A percentile compares a stretch with the other conserved stretches of the same genome.
phyloP scores from a whole-genome alignment of 1,284 basidiomycete species.

The Melanopsichium pennsylvanicum region DNA sequence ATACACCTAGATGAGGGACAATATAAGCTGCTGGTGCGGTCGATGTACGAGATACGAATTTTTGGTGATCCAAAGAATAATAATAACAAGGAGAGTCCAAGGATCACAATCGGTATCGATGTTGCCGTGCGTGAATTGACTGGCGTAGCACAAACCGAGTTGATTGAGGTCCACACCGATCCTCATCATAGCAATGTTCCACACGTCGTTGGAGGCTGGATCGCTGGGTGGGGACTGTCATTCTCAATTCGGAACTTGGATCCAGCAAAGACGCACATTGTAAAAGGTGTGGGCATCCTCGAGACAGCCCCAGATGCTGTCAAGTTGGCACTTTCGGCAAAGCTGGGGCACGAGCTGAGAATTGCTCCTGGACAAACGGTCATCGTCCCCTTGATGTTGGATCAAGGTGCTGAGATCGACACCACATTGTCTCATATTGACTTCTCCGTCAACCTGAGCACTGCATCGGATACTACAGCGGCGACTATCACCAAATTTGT shows the following conservation, averaged over 20 bases:
- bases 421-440: neutral
- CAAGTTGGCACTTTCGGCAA: neutral
- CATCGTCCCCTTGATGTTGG: slow-evolving; percentile 7
- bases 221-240: slow-evolving; percentile 35
- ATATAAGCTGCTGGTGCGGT: slow-evolving; percentile 30
- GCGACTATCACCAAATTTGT: slow-evolving; percentile 5
- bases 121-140: slow-evolving; percentile 7
- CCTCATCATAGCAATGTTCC: slow-evolving; percentile 34
- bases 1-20: slow-evolving; percentile 21
- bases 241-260: slow-evolving; percentile 30
- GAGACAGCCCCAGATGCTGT: neutral
- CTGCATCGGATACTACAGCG: neutral
- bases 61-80: slow-evolving; percentile 39
- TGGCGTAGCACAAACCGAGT: neutral
- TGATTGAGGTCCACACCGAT: slow-evolving; percentile 15
- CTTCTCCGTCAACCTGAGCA: neutral
- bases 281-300: slow-evolving; percentile 4
- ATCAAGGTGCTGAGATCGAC: slow-evolving; percentile 1
- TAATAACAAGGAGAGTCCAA: slow-evolving; percentile 14
- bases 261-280: neutral
- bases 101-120: slow-evolving; percentile 34
- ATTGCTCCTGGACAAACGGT: slow-evolving; percentile 10
- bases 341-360: neutral
- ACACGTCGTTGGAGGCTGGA: slow-evolving; percentile 39
- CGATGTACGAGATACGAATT: slow-evolving; percentile 48